Percentiles rank a stretch among this genome's conserved stretches.
phyloP scores from a whole-genome alignment of 306 rosid genomes.

The Corylus heterophylla region DNA sequence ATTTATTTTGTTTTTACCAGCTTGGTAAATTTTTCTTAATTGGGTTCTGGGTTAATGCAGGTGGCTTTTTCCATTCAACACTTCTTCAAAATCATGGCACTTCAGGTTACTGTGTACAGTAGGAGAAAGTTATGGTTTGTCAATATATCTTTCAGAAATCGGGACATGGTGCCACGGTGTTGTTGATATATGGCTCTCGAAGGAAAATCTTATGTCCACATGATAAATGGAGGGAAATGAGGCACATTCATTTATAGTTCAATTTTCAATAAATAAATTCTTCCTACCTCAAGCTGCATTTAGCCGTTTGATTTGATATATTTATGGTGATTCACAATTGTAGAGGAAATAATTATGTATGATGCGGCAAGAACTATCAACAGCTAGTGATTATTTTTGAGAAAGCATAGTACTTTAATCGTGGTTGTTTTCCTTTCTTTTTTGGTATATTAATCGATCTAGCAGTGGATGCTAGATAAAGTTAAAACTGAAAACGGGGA shows the following conservation, averaged over 20 bases:
- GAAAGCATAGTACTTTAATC: neutral
- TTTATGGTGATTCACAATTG: neutral
- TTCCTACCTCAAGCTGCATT: neutral
- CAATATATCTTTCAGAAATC: neutral
- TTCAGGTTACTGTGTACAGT: neutral
- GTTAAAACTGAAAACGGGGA: no score
- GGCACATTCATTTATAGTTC: neutral
- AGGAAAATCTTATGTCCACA: neutral
- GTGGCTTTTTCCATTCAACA: neutral
- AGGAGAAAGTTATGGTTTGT: neutral
- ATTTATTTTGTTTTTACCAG: slow-evolving; percentile 1
- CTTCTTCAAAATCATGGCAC: neutral
- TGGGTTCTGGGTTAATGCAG: slow-evolving; percentile 13
- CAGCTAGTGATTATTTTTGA: neutral
- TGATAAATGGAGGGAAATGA: neutral
- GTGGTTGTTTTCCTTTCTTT: neutral
- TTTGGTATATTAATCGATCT: neutral
- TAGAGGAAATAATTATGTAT: neutral
- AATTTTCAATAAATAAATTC: neutral
- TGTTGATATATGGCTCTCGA: neutral
- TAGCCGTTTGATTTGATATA: neutral
- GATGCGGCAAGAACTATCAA: neutral
- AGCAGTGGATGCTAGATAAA: neutral
- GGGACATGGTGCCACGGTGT: neutral
- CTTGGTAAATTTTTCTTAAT: neutral